Conservation (phyloP, 176 grass and related monocot genomes). For the Ensete ventricosum region DNA sequence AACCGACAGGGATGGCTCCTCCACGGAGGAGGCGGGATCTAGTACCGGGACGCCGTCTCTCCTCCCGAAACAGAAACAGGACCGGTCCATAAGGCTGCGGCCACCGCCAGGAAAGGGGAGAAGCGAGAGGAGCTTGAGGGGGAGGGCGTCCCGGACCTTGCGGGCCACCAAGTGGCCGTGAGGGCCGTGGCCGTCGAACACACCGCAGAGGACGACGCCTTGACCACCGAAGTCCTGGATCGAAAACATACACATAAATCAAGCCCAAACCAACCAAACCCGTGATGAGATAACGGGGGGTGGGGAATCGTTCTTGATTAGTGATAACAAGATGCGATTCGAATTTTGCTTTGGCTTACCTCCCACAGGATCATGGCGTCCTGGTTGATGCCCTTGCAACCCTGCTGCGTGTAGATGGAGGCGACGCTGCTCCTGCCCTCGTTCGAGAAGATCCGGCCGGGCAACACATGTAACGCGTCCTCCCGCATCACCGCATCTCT, state of each 20-base stretch:
- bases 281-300: not conserved
- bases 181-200: constrained; percentile 96
- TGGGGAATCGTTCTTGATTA: not conserved
- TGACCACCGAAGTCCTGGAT: constrained; percentile 48
- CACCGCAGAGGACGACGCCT: constrained; percentile 69
- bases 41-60: not conserved
- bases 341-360: constrained; percentile 31
- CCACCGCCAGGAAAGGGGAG: constrained; percentile 32
- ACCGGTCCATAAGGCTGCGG: not conserved
- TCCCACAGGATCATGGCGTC: constrained; percentile 99
- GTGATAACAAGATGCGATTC: not conserved
- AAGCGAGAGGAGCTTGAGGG: constrained; percentile 65
- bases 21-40: not conserved
- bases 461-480: constrained; percentile 55
- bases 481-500: constrained; percentile 19
- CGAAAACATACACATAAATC: constrained; percentile 14
- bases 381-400: constrained; percentile 94
- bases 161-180: constrained; percentile 82
- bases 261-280: not conserved
- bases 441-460: constrained; percentile 93
- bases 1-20: constrained; percentile 23
- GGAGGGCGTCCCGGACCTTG: constrained; percentile 65
- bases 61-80: not conserved
- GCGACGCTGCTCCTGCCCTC: constrained; percentile 56
- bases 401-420: constrained; percentile 85